These are phyloP conservation scores for Talaromyces funiculosus DNA, from an alignment of 2,329 filamentous ascomycete species.

Conservation along the genomic window DNA sequence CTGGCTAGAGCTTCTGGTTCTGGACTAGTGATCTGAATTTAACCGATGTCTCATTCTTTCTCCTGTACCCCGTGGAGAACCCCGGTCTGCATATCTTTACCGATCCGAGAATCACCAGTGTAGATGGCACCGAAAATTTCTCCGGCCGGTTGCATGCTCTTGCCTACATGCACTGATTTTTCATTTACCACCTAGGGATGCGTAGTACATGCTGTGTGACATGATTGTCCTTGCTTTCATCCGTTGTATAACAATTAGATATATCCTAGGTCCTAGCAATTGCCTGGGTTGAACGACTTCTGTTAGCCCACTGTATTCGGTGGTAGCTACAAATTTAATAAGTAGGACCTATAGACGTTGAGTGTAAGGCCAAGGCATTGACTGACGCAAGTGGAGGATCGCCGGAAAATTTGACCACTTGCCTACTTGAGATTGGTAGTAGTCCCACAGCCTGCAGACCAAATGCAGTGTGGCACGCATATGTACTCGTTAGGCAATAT, in stretches of 20 bases:
- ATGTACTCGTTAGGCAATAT: neutral
- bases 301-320: neutral
- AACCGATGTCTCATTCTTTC: neutral
- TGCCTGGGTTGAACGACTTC: neutral
- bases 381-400: neutral
- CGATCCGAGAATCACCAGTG: neutral
- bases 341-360: neutral
- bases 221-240: neutral
- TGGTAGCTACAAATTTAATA: too few relatives aligned
- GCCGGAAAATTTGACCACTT: neutral
- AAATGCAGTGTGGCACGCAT: neutral
- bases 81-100: neutral
- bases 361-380: neutral
- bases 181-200: neutral
- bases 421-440: neutral
- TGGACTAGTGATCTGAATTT: neutral
- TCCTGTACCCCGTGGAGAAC: slow-evolving; percentile 1
- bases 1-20: neutral
- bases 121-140: neutral
- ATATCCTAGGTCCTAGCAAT: neutral
- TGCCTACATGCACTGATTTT: neutral
- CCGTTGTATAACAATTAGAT: too few relatives aligned
- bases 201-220: neutral
- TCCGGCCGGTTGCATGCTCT: slow-evolving; percentile 4
- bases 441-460: neutral